Evolutionary conservation across 306 rosid species (phyloP).

Genomic region (Corylus americana): DNA sequence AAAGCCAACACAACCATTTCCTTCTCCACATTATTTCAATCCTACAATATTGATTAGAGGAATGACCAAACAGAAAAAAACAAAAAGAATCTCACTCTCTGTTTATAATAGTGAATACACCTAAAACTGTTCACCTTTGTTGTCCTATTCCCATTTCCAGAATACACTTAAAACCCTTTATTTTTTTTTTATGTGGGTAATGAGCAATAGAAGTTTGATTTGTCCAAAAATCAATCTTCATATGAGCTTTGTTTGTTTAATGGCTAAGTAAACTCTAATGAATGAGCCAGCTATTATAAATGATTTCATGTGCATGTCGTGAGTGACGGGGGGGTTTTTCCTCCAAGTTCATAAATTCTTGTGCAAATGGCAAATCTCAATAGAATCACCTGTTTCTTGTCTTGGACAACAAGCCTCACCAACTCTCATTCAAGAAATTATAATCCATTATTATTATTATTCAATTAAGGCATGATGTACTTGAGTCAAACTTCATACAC

Average conservation of each 20-base stretch:
- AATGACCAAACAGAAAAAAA: background rate
- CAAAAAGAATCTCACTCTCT: background rate
- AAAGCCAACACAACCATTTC: constrained; percentile 6
- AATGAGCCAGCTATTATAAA: background rate
- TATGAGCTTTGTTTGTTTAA: background rate
- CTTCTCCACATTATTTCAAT: background rate
- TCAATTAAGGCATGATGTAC: constrained; percentile 18
- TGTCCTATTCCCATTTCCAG: background rate
- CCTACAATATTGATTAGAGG: background rate
- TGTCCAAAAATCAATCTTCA: too few relatives aligned
- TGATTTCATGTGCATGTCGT: background rate
- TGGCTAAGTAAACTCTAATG: background rate
- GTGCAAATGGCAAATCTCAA: background rate
- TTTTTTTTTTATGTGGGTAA: too few relatives aligned
- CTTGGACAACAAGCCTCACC: background rate
- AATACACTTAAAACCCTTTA: background rate
- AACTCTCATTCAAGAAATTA: background rate
- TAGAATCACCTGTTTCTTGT: background rate
- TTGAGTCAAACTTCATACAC: constrained; percentile 43
- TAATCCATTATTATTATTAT: too few relatives aligned
- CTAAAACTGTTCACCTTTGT: background rate
- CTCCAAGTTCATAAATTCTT: background rate
- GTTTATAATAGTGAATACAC: background rate
- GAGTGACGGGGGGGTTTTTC: background rate
- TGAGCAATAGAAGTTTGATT: too few relatives aligned